Conservation (phyloP, 345 rosid genomes). For the Rhodamnia rubescens region DNA sequence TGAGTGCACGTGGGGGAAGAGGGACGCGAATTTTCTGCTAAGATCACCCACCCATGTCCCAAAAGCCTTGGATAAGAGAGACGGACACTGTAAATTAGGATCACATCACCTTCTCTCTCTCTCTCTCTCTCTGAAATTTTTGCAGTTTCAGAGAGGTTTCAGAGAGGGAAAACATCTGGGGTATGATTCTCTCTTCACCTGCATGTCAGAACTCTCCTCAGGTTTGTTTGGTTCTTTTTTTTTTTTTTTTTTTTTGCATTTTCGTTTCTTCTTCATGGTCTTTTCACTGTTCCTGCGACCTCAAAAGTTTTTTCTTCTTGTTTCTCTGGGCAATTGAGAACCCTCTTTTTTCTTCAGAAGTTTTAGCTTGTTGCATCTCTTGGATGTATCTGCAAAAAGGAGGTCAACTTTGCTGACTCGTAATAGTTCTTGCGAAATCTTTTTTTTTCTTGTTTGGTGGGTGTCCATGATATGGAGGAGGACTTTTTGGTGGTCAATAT, state of each 20-base stretch:
- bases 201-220: neutral
- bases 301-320: neutral
- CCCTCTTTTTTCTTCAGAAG: neutral
- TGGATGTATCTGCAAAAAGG: neutral
- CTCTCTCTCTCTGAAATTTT: neutral
- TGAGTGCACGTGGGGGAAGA: neutral
- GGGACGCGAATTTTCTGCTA: neutral
- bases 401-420: neutral
- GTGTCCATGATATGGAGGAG: neutral
- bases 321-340: neutral
- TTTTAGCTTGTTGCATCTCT: neutral
- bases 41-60: neutral
- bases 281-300: neutral
- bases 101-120: neutral
- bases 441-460: neutral
- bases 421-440: neutral
- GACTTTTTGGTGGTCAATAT: neutral
- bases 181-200: neutral
- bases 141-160: slow-evolving; percentile 4
- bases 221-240: neutral
- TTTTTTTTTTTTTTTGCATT: neutral
- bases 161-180: neutral
- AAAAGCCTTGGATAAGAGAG: neutral
- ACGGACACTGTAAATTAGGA: neutral
- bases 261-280: neutral